Evolutionary conservation across 495 filamentous ascomycete species (phyloP).

Genomic region (Talaromyces nanjingensis): DNA sequence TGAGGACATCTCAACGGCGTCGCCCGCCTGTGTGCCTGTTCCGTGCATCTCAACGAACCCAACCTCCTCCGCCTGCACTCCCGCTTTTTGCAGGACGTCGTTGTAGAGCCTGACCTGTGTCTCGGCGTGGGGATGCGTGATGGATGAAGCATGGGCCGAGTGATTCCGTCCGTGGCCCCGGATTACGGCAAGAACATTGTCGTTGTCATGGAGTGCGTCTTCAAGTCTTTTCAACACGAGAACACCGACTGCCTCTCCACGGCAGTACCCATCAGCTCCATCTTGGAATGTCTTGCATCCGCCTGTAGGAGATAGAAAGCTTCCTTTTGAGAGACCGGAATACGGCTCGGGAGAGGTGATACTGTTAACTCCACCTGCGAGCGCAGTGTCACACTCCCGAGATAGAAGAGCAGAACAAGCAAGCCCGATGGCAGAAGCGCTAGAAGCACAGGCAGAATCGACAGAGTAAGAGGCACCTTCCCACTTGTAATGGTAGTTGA

Average conservation of each 20-base stretch:
- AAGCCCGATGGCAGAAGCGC: conserved; percentile 28
- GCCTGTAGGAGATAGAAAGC: conserved; percentile 35
- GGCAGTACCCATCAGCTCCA: conserved; percentile 41
- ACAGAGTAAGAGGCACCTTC: conserved; percentile 28
- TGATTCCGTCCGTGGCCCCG: conserved; percentile 17
- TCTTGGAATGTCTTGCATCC: conserved; percentile 42
- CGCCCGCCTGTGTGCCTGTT: conserved; percentile 39
- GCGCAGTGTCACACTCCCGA: conserved; percentile 39
- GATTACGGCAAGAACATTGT: conserved; percentile 40
- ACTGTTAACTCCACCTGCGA: conserved; percentile 38
- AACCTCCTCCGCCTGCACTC: conserved; percentile 33
- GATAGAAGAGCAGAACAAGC: conserved; percentile 27
- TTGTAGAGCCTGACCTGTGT: conserved; percentile 35
- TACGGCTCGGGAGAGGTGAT: conserved; percentile 36
- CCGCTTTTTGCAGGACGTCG: conserved; percentile 28
- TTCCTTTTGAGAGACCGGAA: conserved; percentile 22
- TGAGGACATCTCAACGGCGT: conserved; percentile 36
- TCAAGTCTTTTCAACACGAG: conserved; percentile 43
- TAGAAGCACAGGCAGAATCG: conserved; percentile 42
- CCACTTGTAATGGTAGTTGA: conserved; percentile 39
- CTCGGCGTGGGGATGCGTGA: conserved; percentile 16
- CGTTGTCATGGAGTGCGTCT: conserved; percentile 41
- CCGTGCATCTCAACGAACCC: conserved; percentile 44
- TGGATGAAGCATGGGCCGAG: too few relatives aligned
- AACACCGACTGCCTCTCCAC: conserved; percentile 37